phyloP scores from a whole-genome alignment of 371 early-diverging fungal species.

The Parasitella parasitica region DNA sequence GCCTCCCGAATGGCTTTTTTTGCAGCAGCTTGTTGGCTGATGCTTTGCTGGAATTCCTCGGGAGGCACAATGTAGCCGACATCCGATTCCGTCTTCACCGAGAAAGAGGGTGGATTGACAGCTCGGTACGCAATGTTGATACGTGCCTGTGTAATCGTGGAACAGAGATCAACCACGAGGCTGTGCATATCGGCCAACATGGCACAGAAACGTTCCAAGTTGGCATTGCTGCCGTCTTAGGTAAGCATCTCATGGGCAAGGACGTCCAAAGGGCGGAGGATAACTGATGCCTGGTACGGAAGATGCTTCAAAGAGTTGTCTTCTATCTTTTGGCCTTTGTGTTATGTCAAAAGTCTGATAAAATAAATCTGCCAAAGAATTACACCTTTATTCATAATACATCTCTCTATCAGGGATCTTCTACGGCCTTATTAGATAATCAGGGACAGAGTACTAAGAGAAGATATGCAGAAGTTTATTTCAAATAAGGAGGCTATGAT shows the following conservation, averaged over 20 bases:
- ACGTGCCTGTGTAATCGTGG: background rate
- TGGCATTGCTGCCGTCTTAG: background rate
- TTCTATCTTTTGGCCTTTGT: conserved; percentile 7
- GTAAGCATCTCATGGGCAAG: conserved; percentile 3
- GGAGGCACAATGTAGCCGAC: background rate
- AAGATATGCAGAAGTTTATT: no score
- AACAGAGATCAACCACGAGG: background rate
- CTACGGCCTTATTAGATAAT: no score
- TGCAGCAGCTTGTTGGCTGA: background rate
- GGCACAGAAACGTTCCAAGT: background rate
- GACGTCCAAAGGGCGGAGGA: conserved; percentile 9
- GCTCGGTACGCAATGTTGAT: conserved; percentile 16
- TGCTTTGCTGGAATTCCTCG: background rate
- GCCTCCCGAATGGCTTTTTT: background rate
- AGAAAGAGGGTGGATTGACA: conserved; percentile 1
- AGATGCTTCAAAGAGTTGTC: conserved; percentile 2
- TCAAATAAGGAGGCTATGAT: no score
- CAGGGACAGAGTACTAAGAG: no score
- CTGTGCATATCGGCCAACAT: conserved; percentile 6
- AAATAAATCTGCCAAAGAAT: no score
- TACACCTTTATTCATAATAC: no score
- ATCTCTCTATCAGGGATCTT: no score
- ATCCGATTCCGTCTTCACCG: background rate
- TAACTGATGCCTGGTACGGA: conserved; percentile 10
- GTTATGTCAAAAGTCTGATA: no score